Evolutionary conservation across 129 eudicot genomes (phyloP), one percentile per base, ranked within the genome.

Genomic region (Arctium lappa): DNA sequence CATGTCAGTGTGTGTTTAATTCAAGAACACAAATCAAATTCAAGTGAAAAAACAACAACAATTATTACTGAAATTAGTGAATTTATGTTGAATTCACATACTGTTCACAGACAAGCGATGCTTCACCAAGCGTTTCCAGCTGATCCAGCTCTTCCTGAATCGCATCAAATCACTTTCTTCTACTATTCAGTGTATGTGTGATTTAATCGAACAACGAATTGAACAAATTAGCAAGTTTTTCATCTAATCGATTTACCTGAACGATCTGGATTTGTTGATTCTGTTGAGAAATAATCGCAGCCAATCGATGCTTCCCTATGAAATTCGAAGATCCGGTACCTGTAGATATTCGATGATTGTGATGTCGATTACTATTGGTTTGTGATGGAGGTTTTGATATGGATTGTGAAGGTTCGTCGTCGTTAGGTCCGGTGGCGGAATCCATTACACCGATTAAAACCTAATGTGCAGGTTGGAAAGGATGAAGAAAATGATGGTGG

Each of bases 31-130:
- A 36, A 22, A 31, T 22, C 12, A 40, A 71, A 66, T 69, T 31
- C 65, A 66, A 44, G 65, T 22, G 34, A 68, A 46, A 77, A 76
- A 22, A 22, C 3, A 32, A 34, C 7, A 29, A 75, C 66, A 56
- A 56, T 15, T 30, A 53, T 8, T 56, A 12, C 9, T 15, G 34
- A 39, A 74, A 74, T 5, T 16, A 68, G 42, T 1, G 0, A 0
- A 40, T 36, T 31, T 42, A 79, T 42, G 22, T 79, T n/a, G 27
- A 40, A 56, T 65, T 22, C 30, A 76, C 92, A 16, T 92, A 94
- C 98, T 92, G 92, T 85, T 83, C 79, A 85, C 98, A 94, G 34
- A 94, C 98, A 73, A 84, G 70, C 16, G 97, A 91, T 22, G 91
- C 81, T 85, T 88, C 89, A 44, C 91, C 98, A 53, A 89, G 63